phyloP scores from a whole-genome alignment of 441 rosid genomes.

The Aleurites moluccanus region DNA sequence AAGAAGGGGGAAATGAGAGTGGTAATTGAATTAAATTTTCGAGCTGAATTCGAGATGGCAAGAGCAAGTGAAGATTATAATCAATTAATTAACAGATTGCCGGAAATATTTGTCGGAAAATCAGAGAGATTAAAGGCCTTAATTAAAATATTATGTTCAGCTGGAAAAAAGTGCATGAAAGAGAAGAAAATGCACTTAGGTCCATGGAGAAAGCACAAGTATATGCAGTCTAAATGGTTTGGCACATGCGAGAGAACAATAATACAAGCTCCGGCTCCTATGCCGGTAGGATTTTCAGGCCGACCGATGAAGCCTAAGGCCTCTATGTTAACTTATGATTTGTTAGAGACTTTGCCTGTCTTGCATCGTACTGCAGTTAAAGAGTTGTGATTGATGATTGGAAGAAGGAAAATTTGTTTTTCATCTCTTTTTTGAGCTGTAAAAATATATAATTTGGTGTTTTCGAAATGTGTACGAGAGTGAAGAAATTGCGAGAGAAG shows the following conservation, averaged over 20 bases:
- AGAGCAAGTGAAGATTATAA: conserved; percentile 66
- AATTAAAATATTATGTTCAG: conserved; percentile 64
- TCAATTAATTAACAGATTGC: conserved; percentile 41
- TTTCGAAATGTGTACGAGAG: neutral
- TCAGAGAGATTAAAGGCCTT: conserved; percentile 60
- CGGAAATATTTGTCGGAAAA: conserved; percentile 74
- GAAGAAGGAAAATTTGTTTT: neutral
- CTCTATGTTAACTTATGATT: conserved; percentile 58
- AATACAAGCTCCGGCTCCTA: conserved; percentile 11
- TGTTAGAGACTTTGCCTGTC: conserved; percentile 36
- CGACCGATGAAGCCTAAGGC: conserved; percentile 41
- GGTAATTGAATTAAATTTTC: conserved; percentile 68
- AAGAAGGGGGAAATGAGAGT: conserved; percentile 58
- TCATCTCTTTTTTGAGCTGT: neutral
- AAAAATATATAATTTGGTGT: neutral
- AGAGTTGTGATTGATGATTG: conserved; percentile 41
- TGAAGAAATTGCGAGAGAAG: neutral
- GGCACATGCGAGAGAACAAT: conserved; percentile 47
- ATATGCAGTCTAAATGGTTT: conserved; percentile 87
- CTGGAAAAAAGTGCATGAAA: conserved; percentile 76
- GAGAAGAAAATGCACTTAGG: conserved; percentile 84
- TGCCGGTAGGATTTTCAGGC: conserved; percentile 26
- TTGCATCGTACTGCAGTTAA: conserved; percentile 38
- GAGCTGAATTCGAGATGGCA: conserved; percentile 80
- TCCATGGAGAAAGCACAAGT: conserved; percentile 91